These are phyloP conservation scores for Orbilia ellipsospora DNA, from an alignment of 2,329 filamentous ascomycete species.

Conservation along the genomic window DNA sequence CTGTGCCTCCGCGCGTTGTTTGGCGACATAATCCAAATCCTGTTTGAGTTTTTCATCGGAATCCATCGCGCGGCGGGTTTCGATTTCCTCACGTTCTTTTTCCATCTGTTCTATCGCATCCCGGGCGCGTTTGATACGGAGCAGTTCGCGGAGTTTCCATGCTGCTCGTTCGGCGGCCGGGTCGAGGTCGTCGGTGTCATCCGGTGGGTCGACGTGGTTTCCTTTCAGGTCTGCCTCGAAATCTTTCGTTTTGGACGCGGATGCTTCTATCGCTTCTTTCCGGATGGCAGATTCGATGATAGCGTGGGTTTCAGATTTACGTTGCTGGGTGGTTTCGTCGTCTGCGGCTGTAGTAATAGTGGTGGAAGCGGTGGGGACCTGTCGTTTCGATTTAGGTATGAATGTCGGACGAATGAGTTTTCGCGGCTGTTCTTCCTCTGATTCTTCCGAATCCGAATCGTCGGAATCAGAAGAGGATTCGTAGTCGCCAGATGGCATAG, in stretches of 20 bases:
- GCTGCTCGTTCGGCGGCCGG: constrained; percentile 88
- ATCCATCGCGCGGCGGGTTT: constrained; percentile 85
- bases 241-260: constrained; percentile 75
- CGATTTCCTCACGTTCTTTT: constrained; percentile 86
- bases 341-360: constrained; percentile 20
- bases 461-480: constrained; percentile 38
- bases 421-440: constrained; percentile 67
- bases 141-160: constrained; percentile 92
- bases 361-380: constrained; percentile 58
- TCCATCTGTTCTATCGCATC: constrained; percentile 85
- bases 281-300: constrained; percentile 89
- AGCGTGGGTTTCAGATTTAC: constrained; percentile 77
- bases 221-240: constrained; percentile 78
- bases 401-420: constrained; percentile 74
- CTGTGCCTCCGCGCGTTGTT: constrained; percentile 81
- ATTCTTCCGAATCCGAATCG: constrained; percentile 21
- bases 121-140: constrained; percentile 86
- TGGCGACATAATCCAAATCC: constrained; percentile 79
- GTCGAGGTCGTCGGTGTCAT: constrained; percentile 88
- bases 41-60: constrained; percentile 86
- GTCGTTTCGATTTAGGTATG: constrained; percentile 72
- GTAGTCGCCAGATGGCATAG: constrained; percentile 47
- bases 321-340: constrained; percentile 62
- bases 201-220: constrained; percentile 74
- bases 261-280: constrained; percentile 79